Evolutionary conservation across 441 rosid genomes (phyloP).

Genomic region (Dalechampia spathulata): DNA sequence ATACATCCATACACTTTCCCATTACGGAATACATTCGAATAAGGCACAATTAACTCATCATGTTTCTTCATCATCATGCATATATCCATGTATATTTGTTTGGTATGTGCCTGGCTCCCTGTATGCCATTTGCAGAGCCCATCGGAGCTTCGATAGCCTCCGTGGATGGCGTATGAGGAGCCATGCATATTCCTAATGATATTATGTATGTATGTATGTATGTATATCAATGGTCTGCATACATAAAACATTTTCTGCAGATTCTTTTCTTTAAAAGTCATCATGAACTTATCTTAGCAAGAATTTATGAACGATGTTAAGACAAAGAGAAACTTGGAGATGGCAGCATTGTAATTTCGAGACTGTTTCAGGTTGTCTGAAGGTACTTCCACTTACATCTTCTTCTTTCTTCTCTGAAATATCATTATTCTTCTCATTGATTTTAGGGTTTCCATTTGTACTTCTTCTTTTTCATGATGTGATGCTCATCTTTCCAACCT

Average conservation of each 20-base stretch:
- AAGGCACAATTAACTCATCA: no score
- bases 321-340: background rate
- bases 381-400: conserved; percentile 13
- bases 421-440: background rate
- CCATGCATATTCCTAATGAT: conserved; percentile 60
- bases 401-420: background rate
- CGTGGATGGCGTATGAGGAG: conserved; percentile 99
- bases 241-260: no score
- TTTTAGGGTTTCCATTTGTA: conserved; percentile 16
- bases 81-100: conserved; percentile 5
- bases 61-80: no score
- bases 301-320: background rate
- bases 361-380: background rate
- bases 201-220: conserved; percentile 1
- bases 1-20: no score
- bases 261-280: no score
- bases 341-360: conserved; percentile 23
- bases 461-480: conserved; percentile 3
- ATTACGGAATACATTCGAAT: no score
- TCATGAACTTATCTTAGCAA: no score
- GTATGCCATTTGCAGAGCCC: conserved; percentile 87
- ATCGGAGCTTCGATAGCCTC: conserved; percentile 60
- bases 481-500: conserved; percentile 3
- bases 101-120: conserved; percentile 97
- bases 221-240: background rate